A percentile compares a stretch with the other conserved stretches of the same genome.
Evolutionary conservation across 345 rosid genomes (phyloP).

Genomic region (Cochlearia excelsa): DNA sequence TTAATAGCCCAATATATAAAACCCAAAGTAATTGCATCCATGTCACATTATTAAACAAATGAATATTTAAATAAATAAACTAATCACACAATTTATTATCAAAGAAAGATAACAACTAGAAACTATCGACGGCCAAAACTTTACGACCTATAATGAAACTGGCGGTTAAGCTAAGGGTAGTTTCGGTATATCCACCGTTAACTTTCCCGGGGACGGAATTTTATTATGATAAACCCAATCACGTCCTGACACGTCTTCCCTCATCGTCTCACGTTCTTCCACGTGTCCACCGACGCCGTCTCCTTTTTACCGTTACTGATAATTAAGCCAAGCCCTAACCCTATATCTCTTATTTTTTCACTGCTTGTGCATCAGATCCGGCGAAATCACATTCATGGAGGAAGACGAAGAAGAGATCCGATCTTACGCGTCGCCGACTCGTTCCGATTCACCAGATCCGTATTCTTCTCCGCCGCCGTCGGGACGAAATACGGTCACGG

Average conservation of each 20-base stretch:
- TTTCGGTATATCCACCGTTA: constrained; percentile 28
- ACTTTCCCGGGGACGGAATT: constrained; percentile 51
- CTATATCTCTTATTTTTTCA: constrained; percentile 3
- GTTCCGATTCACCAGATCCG: constrained; percentile 35
- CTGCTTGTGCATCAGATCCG: constrained; percentile 22
- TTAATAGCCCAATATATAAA: too few relatives aligned
- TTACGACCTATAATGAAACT: too few relatives aligned
- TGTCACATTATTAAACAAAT: too few relatives aligned
- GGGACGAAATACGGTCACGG: constrained; percentile 50
- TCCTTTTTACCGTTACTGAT: constrained; percentile 33
- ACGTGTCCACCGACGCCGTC: constrained; percentile 75
- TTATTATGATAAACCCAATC: constrained; percentile 37
- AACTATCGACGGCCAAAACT: too few relatives aligned
- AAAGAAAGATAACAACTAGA: too few relatives aligned
- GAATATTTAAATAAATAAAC: too few relatives aligned
- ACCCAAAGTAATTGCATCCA: too few relatives aligned
- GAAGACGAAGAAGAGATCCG: constrained; percentile 55
- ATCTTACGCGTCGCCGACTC: constrained; percentile 40
- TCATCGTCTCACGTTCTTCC: constrained; percentile 14
- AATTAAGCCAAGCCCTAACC: constrained; percentile 32
- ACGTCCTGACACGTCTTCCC: constrained; percentile 31
- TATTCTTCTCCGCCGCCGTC: constrained; percentile 36
- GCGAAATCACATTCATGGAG: constrained; percentile 42
- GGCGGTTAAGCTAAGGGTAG: too few relatives aligned
- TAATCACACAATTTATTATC: too few relatives aligned